Base-by-base conservation (phyloP, 306 rosid species). In the Malus asiatica region DNA sequence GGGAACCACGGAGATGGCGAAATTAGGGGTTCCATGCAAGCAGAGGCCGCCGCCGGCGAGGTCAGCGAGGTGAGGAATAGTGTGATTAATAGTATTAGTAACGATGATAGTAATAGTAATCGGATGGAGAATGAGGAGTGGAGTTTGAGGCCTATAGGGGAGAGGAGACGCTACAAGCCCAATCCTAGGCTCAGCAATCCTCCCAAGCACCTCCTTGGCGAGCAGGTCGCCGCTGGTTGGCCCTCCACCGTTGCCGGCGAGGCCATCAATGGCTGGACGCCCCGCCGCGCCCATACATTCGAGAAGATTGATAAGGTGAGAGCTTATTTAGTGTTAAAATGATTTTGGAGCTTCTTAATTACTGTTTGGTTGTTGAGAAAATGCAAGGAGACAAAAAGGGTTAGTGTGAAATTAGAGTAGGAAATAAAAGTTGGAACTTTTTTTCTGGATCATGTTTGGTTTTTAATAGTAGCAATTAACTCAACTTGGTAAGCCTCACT, bases 191-290 rank as follows among this genome's bases (percentile, higher is more conserved):
- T 82, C 80, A 89, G 99, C 76, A 92, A 92, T 80, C 96, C 88
- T 19, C 90, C 97, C 53, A 90, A 89, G 80, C 79, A 95, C 71
- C 83, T 95, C 69, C 92, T 88, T 59, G 99, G 99, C 25, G 98
- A 96, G 90, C 99, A 90, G 84, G 96, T 96, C n/a, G 98, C 99
- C 4, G 97, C 99, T 29, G 99, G 99, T 0, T 95, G 99, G 99
- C 99, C 99, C 5, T 95, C 97, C 52, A 91, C 94, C 74, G 93
- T 96, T 76, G 98, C 98, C 77, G 98, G 99, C 27, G 99, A 96
- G 84, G 98, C 99, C 52, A 90, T 95, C 78, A 90, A 89, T 38
- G 99, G 99, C 70, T 87, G 93, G 91, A 89, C 87, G 12, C 99
- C 99, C 16, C 87, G 98, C 57, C 90, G 97, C 2, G 98, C 98